phyloP scores from a whole-genome alignment of 495 filamentous ascomycete genomes.

The Oidiodendron maius region DNA sequence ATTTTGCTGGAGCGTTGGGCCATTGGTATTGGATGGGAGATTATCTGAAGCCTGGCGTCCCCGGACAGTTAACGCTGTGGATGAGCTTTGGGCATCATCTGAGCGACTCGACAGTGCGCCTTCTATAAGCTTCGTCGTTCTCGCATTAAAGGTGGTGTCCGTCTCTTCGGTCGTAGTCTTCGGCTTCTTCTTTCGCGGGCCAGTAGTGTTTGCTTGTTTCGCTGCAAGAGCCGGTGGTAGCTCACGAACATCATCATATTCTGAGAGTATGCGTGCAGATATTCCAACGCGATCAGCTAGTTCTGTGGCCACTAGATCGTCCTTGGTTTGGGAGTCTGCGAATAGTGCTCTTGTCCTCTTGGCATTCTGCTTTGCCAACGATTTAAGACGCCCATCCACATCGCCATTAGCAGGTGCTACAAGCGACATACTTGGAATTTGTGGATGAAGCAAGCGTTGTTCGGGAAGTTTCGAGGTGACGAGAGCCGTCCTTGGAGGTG shows the following conservation, averaged over 20 bases:
- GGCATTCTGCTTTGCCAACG: constrained; percentile 48
- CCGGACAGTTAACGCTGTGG: constrained; percentile 55
- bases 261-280: constrained; percentile 57
- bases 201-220: constrained; percentile 67
- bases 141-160: constrained; percentile 36
- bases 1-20: constrained; percentile 38
- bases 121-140: constrained; percentile 65
- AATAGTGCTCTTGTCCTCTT: constrained; percentile 68
- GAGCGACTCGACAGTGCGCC: constrained; percentile 44
- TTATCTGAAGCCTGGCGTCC: constrained; percentile 21
- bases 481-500: not conserved
- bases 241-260: constrained; percentile 78
- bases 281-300: constrained; percentile 44
- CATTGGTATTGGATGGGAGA: constrained; percentile 33
- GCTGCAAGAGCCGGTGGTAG: constrained; percentile 80
- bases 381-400: constrained; percentile 14
- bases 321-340: constrained; percentile 42
- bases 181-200: constrained; percentile 50
- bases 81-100: constrained; percentile 29
- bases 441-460: not conserved
- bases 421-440: constrained; percentile 1
- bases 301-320: constrained; percentile 20
- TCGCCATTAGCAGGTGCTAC: not conserved
- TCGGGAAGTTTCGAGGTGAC: too few relatives aligned
- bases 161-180: constrained; percentile 29